Conservation (phyloP, 495 filamentous ascomycete species). For the Lepidopterella palustris region DNA sequence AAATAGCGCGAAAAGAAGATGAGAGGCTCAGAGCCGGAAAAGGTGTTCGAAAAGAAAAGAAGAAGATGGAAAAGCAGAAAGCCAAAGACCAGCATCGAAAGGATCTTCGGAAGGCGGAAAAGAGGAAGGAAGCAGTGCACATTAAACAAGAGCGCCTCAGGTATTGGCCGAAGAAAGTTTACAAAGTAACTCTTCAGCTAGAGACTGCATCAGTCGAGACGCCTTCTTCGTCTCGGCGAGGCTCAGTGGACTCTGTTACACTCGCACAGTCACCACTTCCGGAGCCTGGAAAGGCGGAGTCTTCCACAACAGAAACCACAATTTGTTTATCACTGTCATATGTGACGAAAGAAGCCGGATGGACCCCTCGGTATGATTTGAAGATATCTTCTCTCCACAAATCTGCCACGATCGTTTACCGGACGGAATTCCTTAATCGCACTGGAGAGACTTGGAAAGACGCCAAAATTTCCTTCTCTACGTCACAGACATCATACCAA, state of each 20-base stretch:
- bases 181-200: constrained; percentile 52
- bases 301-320: constrained; percentile 25
- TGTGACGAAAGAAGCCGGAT: constrained; percentile 54
- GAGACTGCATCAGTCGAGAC: constrained; percentile 46
- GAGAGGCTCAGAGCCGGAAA: constrained; percentile 30
- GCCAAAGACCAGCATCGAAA: constrained; percentile 37
- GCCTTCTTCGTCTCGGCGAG: constrained; percentile 50
- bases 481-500: constrained; percentile 59
- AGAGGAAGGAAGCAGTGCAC: constrained; percentile 44
- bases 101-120: constrained; percentile 39
- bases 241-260: constrained; percentile 44
- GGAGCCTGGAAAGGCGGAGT: constrained; percentile 15
- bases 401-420: constrained; percentile 52
- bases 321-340: constrained; percentile 56
- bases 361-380: constrained; percentile 63
- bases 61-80: constrained; percentile 26
- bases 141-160: constrained; percentile 46
- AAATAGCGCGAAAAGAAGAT: constrained; percentile 34
- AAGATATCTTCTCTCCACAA: constrained; percentile 51
- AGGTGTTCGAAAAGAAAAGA: constrained; percentile 39
- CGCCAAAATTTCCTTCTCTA: constrained; percentile 58
- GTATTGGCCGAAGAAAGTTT: constrained; percentile 55
- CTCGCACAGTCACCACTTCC: constrained; percentile 13
- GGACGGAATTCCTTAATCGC: constrained; percentile 57
- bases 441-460: constrained; percentile 65